Evolutionary conservation across 495 filamentous ascomycete species (phyloP).

Genomic region (Evernia prunastri): DNA sequence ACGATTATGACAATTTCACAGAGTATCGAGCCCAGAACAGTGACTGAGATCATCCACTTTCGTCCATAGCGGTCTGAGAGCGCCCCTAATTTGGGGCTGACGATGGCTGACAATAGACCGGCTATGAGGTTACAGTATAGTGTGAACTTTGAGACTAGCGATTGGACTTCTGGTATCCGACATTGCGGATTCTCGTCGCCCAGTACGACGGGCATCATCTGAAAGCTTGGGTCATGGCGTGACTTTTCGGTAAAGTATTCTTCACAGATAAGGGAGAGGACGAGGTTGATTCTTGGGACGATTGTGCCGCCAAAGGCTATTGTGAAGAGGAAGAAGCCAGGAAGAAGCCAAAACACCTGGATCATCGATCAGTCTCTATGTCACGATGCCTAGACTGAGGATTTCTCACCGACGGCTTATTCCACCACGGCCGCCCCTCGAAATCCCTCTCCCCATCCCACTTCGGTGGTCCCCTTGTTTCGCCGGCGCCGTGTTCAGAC

Average conservation of each 20-base stretch:
- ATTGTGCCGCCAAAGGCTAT: constrained; percentile 77
- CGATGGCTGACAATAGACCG: constrained; percentile 66
- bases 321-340: constrained; percentile 67
- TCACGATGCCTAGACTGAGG: constrained; percentile 7
- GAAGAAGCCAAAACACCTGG: constrained; percentile 82
- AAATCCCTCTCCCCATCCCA: constrained; percentile 54
- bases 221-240: constrained; percentile 49
- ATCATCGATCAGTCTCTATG: constrained; percentile 6
- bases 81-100: constrained; percentile 72
- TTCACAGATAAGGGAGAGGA: constrained; percentile 71
- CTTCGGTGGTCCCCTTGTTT: constrained; percentile 16
- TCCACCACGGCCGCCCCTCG: constrained; percentile 60
- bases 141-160: constrained; percentile 66
- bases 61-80: constrained; percentile 87
- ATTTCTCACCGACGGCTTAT: constrained; percentile 59
- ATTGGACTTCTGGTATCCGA: constrained; percentile 58
- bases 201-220: constrained; percentile 56
- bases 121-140: constrained; percentile 64
- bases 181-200: constrained; percentile 69
- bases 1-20: constrained; percentile 70
- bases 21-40: constrained; percentile 58
- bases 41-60: constrained; percentile 59
- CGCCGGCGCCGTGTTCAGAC: constrained; percentile 18
- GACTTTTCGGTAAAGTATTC: constrained; percentile 63
- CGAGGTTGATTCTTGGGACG: constrained; percentile 74